Conservation (phyloP, 1,284 basidiomycete genomes). For the Microbotryum lychnidis-dioicae region DNA sequence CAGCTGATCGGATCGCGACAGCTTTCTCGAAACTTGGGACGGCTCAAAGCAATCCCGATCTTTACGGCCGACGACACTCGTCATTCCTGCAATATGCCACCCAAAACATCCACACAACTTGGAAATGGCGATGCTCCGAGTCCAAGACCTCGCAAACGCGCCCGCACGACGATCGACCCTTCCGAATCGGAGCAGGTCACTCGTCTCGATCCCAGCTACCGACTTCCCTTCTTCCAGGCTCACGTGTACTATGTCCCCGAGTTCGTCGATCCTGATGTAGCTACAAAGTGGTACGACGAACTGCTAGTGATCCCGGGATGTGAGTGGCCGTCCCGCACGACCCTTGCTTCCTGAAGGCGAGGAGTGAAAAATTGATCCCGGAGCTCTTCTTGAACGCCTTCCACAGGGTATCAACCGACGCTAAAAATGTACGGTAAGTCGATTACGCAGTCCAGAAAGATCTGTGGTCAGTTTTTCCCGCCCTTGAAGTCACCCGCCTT, state of each 20-base stretch:
- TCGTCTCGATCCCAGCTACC: neutral
- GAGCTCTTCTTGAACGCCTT: neutral
- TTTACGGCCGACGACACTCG: neutral
- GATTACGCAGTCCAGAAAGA: slow-evolving; percentile 46
- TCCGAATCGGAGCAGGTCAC: slow-evolving; percentile 20
- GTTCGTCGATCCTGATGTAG: slow-evolving; percentile 39
- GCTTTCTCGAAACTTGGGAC: neutral
- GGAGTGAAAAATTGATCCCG: neutral
- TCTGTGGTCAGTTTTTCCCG: slow-evolving; percentile 37
- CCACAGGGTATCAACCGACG: slow-evolving; percentile 46
- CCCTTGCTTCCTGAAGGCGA: slow-evolving; percentile 2
- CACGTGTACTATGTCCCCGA: slow-evolving; percentile 27
- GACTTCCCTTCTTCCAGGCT: slow-evolving; percentile 24
- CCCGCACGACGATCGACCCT: slow-evolving; percentile 4
- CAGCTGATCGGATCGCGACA: too few relatives aligned
- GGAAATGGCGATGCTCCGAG: too few relatives aligned
- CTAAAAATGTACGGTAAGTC: slow-evolving; percentile 50
- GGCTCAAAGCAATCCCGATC: neutral
- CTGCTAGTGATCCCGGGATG: slow-evolving; percentile 43
- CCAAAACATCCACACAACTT: neutral
- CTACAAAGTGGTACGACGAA: slow-evolving; percentile 43
- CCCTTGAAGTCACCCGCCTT: too few relatives aligned
- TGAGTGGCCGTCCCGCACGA: slow-evolving; percentile 28
- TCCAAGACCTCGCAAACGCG: slow-evolving; percentile 1
- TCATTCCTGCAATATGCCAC: neutral